A percentile compares a stretch with the other conserved stretches of the same genome.
Conservation (phyloP, 768 basidiomycete species). For the Suillus fuscotomentosus region DNA sequence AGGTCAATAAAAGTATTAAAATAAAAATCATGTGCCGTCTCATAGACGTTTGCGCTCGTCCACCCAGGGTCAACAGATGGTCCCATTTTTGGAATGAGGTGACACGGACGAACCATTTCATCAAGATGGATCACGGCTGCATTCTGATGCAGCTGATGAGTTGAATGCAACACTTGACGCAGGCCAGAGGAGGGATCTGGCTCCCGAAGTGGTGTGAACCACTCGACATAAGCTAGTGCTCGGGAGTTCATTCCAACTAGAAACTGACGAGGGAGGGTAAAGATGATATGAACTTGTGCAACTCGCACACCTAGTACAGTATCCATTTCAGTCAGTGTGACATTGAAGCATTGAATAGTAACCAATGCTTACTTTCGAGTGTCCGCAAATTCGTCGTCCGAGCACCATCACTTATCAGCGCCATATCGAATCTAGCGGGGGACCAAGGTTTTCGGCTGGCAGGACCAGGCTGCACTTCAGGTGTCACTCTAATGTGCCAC, state of each 20-base stretch:
- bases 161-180: neutral
- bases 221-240: slow-evolving; percentile 25
- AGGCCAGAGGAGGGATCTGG: neutral
- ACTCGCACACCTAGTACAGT: slow-evolving; percentile 7
- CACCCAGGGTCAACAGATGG: neutral
- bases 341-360: neutral
- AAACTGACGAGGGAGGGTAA: slow-evolving; percentile 10
- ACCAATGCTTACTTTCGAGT: neutral
- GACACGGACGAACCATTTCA: neutral
- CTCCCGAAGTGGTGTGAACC: slow-evolving; percentile 17
- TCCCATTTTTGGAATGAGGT: neutral
- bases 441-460: neutral
- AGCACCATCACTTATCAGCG: neutral
- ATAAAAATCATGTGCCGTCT: neutral
- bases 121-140: neutral
- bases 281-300: slow-evolving; percentile 13
- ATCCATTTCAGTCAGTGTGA: neutral
- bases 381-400: neutral
- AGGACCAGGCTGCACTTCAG: neutral
- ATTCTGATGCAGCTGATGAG: neutral
- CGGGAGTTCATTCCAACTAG: neutral
- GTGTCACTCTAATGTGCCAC: neutral
- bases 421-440: neutral
- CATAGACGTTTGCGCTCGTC: neutral
- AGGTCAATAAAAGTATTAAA: too few relatives aligned